These are phyloP conservation scores for Suhomyces guaymorum DNA, from an alignment of 1,139 yeast species.

Conservation along the genomic window DNA sequence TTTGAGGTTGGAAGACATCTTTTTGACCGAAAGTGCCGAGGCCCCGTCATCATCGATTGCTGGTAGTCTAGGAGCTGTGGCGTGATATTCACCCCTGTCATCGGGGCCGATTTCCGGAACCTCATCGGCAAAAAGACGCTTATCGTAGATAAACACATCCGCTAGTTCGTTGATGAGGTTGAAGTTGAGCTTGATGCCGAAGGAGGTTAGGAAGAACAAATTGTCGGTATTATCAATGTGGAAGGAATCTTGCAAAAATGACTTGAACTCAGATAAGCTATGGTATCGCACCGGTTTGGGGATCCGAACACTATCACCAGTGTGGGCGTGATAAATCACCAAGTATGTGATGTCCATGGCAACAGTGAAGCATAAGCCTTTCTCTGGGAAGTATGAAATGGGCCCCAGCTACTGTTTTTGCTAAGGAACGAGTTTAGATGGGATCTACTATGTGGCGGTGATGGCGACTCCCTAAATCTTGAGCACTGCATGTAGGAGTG, in stretches of 20 bases:
- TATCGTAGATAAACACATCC: constrained; percentile 62
- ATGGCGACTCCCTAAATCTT: neutral
- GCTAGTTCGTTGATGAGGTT: constrained; percentile 45
- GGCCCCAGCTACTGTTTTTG: too few relatives aligned
- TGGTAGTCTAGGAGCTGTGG: constrained; percentile 14
- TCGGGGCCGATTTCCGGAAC: constrained; percentile 5
- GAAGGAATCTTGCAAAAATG: constrained; percentile 19
- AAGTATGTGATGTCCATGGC: constrained; percentile 27
- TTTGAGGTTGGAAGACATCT: constrained; percentile 26
- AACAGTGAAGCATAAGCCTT: too few relatives aligned
- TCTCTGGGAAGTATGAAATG: too few relatives aligned
- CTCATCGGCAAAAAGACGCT: constrained; percentile 43
- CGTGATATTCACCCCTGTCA: constrained; percentile 2
- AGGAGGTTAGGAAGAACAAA: constrained; percentile 62
- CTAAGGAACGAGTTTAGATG: too few relatives aligned
- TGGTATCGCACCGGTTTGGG: constrained; percentile 49
- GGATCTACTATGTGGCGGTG: too few relatives aligned
- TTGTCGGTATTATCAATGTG: constrained; percentile 32
- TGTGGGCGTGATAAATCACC: constrained; percentile 43
- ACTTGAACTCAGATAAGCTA: constrained; percentile 24
- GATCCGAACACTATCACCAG: constrained; percentile 34
- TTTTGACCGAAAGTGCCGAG: constrained; percentile 11
- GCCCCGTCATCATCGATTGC: constrained; percentile 2
- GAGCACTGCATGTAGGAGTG: neutral
- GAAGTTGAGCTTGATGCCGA: constrained; percentile 62